Conservation (phyloP, 1,284 basidiomycete species). For the Naganishia albida region DNA sequence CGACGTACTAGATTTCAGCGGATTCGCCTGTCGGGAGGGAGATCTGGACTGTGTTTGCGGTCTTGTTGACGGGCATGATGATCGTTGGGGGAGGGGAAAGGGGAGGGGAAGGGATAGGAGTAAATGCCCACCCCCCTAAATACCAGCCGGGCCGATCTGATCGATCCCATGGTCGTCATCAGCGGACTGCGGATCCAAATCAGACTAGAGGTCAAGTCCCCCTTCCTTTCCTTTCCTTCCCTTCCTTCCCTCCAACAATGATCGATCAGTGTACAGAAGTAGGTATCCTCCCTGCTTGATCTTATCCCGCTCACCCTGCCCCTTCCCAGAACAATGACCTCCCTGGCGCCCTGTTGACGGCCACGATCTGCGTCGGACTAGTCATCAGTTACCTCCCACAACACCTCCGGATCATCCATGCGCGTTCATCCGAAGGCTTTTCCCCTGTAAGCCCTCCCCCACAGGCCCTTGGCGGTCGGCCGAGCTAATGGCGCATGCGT, state of each 20-base stretch:
- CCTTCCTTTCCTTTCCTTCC: too few relatives aligned
- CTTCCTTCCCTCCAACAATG: not conserved
- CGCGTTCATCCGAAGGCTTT: slow-evolving; percentile 79
- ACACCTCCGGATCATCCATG: slow-evolving; percentile 52
- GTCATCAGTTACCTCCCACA: slow-evolving; percentile 79
- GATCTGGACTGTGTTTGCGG: slow-evolving; percentile 45
- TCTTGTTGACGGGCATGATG: slow-evolving; percentile 50
- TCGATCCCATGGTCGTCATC: not conserved
- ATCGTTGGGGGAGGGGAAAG: not conserved
- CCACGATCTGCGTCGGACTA: slow-evolving; percentile 74
- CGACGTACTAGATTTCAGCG: slow-evolving; percentile 61
- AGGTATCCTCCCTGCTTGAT: not conserved
- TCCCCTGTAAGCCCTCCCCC: slow-evolving; percentile 60
- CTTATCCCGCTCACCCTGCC: not conserved
- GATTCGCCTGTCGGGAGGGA: slow-evolving; percentile 59
- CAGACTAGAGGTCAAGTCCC: not conserved
- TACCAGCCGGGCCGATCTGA: not conserved
- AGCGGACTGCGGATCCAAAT: not conserved
- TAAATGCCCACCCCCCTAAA: not conserved
- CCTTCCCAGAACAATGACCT: slow-evolving; percentile 3
- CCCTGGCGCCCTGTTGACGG: slow-evolving; percentile 62
- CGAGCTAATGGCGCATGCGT: not conserved
- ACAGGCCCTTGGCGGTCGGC: not conserved
- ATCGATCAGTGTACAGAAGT: slow-evolving; percentile 4
- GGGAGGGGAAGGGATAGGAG: not conserved